Percentiles rank a stretch among this genome's conserved stretches.
These are phyloP conservation scores for Dispira simplex DNA, from an alignment of 192 early-diverging fungal species.

Conservation along the genomic window DNA sequence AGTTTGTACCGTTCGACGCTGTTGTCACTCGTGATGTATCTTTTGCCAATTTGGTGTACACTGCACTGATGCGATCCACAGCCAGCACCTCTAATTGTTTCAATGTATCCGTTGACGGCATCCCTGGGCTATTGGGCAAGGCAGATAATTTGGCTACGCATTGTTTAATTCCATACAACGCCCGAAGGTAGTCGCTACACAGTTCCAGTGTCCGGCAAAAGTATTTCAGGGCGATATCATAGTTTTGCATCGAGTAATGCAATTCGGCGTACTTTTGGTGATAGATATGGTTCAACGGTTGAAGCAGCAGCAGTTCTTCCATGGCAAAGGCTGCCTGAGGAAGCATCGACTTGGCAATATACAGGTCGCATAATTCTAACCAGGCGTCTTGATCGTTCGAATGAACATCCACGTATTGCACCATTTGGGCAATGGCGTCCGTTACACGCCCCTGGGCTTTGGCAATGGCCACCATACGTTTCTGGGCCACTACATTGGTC, in stretches of 20 bases:
- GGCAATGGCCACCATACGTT: constrained; percentile 64
- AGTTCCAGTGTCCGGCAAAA: constrained; percentile 81
- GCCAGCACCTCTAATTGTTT: constrained; percentile 38
- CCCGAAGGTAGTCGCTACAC: constrained; percentile 69
- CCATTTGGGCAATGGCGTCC: constrained; percentile 59
- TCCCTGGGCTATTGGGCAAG: neutral
- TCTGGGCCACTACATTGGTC: constrained; percentile 50
- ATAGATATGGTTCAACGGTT: constrained; percentile 73
- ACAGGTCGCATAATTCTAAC: constrained; percentile 64
- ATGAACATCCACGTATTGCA: constrained; percentile 67
- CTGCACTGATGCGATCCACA: constrained; percentile 39
- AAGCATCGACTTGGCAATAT: constrained; percentile 27
- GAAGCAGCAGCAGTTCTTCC: constrained; percentile 82
- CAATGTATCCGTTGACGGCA: neutral
- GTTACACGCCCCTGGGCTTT: constrained; percentile 42
- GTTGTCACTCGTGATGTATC: neutral
- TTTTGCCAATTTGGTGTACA: neutral
- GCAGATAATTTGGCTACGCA: constrained; percentile 2
- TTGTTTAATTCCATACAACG: constrained; percentile 69
- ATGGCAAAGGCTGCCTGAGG: constrained; percentile 77
- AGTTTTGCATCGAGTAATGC: constrained; percentile 50
- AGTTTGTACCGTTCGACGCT: neutral
- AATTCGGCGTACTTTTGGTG: constrained; percentile 86
- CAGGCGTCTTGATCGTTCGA: constrained; percentile 82
- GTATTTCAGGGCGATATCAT: constrained; percentile 64